Base-by-base conservation (phyloP, 2,329 filamentous ascomycete genomes). In the Scedosporium boydii region DNA sequence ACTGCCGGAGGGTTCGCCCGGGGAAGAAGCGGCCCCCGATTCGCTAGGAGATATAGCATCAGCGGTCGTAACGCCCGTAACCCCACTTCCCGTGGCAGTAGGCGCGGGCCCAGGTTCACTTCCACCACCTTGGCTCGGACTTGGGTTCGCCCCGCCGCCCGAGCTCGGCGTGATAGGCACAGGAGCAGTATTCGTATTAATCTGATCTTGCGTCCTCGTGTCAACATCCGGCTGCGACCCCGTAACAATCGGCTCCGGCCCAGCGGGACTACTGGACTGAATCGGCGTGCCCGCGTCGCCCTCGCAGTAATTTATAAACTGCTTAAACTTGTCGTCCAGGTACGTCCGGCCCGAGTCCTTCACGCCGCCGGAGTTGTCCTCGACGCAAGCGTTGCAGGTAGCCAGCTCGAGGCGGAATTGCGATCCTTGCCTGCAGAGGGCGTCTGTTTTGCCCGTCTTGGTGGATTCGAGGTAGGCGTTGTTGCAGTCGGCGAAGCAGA, bases 401-500 rank as follows among this genome's bases (percentile, higher is more conserved):
- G 59, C 16, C 10, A 77, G 72, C 23, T 69, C 69, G 0, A 60
- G 56, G 2, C 58, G 56, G 71, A 85, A 88, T 0, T 70, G 63
- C 0, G 81, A 82, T 6, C 59, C 69, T 0, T 59, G 0, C 0
- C 61, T 66, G 68, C 86, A 88, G 1, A 87, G 77, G 0, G 56
- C 66, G 0, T 74, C 64, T 0, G 69, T 70, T 68, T 84, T 83
- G 27, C 86, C 86, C 1, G 74, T 65, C 0, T 64, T 66, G 62
- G 82, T 74, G 0, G 75, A 82, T 66, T 82, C 79, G 2, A 77
- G 53, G 41, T 70, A 76, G 16, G 77, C 78, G 34, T 77, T 74
- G 65, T 86, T 80, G 70, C 87, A 89, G 0, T 68, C 56, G 4
- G 72, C 72, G 65, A 71, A 87, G 70, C 87, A 89, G 3, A 74